Conservation (phyloP, 495 filamentous ascomycete species). For the Aspergillus conjunctus region DNA sequence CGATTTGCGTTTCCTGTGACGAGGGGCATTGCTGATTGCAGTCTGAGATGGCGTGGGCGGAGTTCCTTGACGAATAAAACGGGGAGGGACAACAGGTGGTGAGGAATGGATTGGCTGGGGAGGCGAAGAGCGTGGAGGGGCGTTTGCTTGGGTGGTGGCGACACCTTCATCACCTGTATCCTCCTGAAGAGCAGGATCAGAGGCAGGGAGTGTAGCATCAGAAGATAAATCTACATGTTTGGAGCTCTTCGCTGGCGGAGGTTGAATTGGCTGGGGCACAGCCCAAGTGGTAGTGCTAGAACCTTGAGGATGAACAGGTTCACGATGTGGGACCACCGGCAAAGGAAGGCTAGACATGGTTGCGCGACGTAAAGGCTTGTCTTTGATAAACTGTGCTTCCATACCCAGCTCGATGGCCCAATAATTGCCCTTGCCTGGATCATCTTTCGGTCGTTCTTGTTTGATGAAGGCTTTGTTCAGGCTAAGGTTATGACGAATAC, state of each 20-base stretch:
- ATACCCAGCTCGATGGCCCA: slow-evolving; percentile 90
- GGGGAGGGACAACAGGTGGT: slow-evolving; percentile 73
- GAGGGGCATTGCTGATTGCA: slow-evolving; percentile 51
- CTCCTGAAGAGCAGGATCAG: slow-evolving; percentile 71
- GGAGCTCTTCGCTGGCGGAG: slow-evolving; percentile 25
- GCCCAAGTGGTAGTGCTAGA: slow-evolving; percentile 45
- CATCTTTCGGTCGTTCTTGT: slow-evolving; percentile 93
- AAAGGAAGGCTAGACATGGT: slow-evolving; percentile 51
- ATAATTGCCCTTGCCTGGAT: slow-evolving; percentile 98
- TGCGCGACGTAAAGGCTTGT: slow-evolving; percentile 67
- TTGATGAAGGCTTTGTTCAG: slow-evolving; percentile 97
- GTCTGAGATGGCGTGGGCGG: slow-evolving; percentile 70
- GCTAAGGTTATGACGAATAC: slow-evolving; percentile 97
- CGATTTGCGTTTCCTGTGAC: slow-evolving; percentile 69
- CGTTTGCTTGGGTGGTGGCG: slow-evolving; percentile 34
- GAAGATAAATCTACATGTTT: slow-evolving; percentile 71
- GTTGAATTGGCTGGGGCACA: slow-evolving; percentile 37
- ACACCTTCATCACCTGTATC: slow-evolving; percentile 56
- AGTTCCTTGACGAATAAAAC: slow-evolving; percentile 66
- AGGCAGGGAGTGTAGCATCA: slow-evolving; percentile 91
- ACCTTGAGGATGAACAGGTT: slow-evolving; percentile 33
- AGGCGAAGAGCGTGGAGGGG: slow-evolving; percentile 57
- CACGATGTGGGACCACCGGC: slow-evolving; percentile 39
- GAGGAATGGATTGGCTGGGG: slow-evolving; percentile 78
- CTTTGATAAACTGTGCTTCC: slow-evolving; percentile 85